Percentiles rank a stretch among this genome's conserved stretches.
phyloP scores from a whole-genome alignment of 352 stramenopile genomes.

The Phytophthora quininea region DNA sequence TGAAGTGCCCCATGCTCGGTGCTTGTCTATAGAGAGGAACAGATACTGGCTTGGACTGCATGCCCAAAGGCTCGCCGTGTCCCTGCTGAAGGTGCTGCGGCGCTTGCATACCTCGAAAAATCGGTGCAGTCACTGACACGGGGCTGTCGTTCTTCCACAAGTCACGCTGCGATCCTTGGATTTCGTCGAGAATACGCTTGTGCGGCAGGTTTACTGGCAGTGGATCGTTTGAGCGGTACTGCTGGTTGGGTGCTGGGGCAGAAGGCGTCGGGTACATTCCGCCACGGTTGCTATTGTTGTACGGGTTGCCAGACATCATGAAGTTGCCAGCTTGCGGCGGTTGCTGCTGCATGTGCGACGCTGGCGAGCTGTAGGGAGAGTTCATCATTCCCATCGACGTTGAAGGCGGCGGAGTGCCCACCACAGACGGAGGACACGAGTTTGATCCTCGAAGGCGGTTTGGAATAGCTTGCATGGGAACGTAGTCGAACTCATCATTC shows the following conservation, averaged over 20 bases:
- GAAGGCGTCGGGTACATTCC: conserved; percentile 30
- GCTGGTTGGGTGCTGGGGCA: conserved; percentile 18
- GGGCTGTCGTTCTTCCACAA: conserved; percentile 70
- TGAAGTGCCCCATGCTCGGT: conserved; percentile 51
- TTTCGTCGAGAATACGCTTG: conserved; percentile 63
- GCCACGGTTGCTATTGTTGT: conserved; percentile 32
- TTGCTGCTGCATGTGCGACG: conserved; percentile 41
- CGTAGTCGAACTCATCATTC: conserved; percentile 53
- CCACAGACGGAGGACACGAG: conserved; percentile 24
- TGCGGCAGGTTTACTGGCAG: conserved; percentile 49
- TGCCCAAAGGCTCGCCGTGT: conserved; percentile 35
- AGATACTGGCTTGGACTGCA: conserved; percentile 48
- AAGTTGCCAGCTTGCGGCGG: conserved; percentile 33
- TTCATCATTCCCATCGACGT: conserved; percentile 44
- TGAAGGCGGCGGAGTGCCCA: conserved; percentile 36
- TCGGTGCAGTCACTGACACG: conserved; percentile 64
- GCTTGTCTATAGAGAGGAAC: conserved; percentile 58
- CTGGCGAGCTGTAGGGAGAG: conserved; percentile 40
- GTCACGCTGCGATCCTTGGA: conserved; percentile 56
- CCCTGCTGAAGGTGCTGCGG: conserved; percentile 37
- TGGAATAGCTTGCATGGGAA: conserved; percentile 47
- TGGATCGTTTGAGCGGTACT: conserved; percentile 42
- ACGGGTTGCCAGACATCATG: conserved; percentile 37
- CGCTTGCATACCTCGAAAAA: conserved; percentile 47
- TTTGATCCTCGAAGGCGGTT: conserved; percentile 31